Evolutionary conservation across 257 asterid genomes (phyloP), one percentile per base, ranked within the genome.

Genomic region (Thymus mandschuricus): DNA sequence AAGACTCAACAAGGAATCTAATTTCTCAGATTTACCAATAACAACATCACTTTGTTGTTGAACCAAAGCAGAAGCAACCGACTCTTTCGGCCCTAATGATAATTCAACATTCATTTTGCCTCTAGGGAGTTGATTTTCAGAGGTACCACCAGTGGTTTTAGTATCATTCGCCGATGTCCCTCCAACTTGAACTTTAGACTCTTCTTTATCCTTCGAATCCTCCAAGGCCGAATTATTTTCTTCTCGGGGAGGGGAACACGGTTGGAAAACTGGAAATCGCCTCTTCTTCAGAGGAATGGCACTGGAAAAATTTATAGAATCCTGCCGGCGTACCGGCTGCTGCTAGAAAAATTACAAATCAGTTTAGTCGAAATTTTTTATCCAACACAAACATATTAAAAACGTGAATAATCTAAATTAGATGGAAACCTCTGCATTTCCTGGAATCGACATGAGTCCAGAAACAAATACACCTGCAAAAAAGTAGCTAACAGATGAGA

Each of bases 211-310:
- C 75, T 79, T 79, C 4, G 61, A 72, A 44, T 58, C 86, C 72
- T 57, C 77, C 1, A 61, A 59, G 11, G 10, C 8, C 6, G 76
- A 61, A 11, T 75, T 44, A 9, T 76, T 78, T 58, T 83, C 93
- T 72, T 80, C 84, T 5, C 60, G 77, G 35, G 91, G 66, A 79
- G 94, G 87, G 48, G 96, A 79, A 6, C 80, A 60, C 3, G 88
- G 78, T 54, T 76, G 81, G 58, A 82, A 57, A 56, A 88, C 57
- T 3, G 87, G 85, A 79, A 86, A 80, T 74, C 87, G 86, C 76
- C 98, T 88, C 79, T 92, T 92, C 89, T 92, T 92, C 2, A 89
- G 80, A 30, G 98, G 98, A 76, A 92, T 89, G 77, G 86, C 83
- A 64, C 83, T 74, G 45, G 84, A 82, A 60, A 76, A 80, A 76